Base-by-base conservation (phyloP, 2,329 filamentous ascomycete genomes). In the Aphanoascus verrucosus region DNA sequence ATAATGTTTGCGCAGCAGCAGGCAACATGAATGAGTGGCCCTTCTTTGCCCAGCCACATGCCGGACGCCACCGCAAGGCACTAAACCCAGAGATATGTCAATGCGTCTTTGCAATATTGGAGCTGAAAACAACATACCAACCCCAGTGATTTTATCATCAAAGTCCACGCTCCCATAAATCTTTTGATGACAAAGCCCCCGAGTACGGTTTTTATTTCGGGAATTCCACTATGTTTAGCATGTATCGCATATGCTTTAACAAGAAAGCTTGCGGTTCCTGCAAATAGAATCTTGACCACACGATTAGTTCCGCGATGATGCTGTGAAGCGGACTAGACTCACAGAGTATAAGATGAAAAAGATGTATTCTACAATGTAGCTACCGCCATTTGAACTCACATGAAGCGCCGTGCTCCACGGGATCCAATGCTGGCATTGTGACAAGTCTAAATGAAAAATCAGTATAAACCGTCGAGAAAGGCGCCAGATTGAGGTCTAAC, bases 111-210 rank as follows among this genome's bases (percentile, higher is more conserved):
- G 20, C 28, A 4, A 32, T 34, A 11, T 11, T 51, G 20, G 14
- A 40, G 14, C 20, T 40, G 34, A 19, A 11, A n/a, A 31, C 3
- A 12, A 34, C 40, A 28, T 55, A 59, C 58, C 46, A 98, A 74
- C 20, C 86, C 87, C 53, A 97, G 81, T 0, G 89, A 94, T 72
- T 98, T 98, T 72, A 98, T 97, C 57, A 91, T 69, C 31, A 98
- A 75, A 5, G 93, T 98, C 81, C 88, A 90, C 62, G 85, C 84
- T 19, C 91, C 89, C 20, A 98, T 78, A 64, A 98, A 98, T 0
- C 89, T 91, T 70, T 97, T 96, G 90, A 98, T 98, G 45, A 97
- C 88, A 67, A 98, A 98, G 2, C 93, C 93, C 3, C 91, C 93
- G 64, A 98, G 94, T 65, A 98, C 97, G 70, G 89, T 95, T 71